Evolutionary conservation across 108 stramenopile genomes (phyloP).

Genomic region (Cyclotella distinguenda): DNA sequence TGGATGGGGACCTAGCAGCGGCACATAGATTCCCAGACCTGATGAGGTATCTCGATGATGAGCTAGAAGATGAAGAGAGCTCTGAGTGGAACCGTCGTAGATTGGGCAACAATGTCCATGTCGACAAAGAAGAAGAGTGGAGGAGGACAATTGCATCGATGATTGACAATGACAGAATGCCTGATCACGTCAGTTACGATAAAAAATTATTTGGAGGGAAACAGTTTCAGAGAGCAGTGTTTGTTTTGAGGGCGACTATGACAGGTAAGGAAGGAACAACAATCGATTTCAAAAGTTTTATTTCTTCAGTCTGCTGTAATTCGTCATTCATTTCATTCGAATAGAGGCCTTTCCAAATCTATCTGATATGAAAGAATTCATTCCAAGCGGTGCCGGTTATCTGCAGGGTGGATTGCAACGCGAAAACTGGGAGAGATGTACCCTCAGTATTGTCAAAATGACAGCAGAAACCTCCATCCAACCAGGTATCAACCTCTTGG

Average conservation of each 20-base stretch:
- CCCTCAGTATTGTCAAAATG: conserved; percentile 43
- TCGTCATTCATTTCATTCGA: neutral
- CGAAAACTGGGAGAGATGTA: conserved; percentile 66
- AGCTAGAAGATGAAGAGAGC: conserved; percentile 67
- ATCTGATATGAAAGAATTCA: conserved; percentile 49
- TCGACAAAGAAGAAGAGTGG: conserved; percentile 59
- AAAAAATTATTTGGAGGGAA: conserved; percentile 73
- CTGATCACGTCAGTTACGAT: conserved; percentile 47
- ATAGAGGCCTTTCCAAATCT: conserved; percentile 64
- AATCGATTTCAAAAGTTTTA: neutral
- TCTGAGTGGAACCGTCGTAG: conserved; percentile 54
- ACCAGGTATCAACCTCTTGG: conserved; percentile 67
- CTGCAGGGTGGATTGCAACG: conserved; percentile 62
- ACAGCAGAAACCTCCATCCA: conserved; percentile 49
- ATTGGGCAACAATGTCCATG: conserved; percentile 37
- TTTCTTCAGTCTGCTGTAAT: neutral
- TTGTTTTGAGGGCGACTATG: conserved; percentile 56
- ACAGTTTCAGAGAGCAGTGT: conserved; percentile 65
- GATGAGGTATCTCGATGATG: conserved; percentile 60
- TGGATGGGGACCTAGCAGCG: conserved; percentile 65
- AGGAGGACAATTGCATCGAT: conserved; percentile 49
- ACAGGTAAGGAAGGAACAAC: conserved; percentile 31
- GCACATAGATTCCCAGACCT: conserved; percentile 53
- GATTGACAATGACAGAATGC: conserved; percentile 35
- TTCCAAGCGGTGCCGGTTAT: conserved; percentile 63